phyloP scores from a whole-genome alignment of 2,329 filamentous ascomycete species.

The Fusarium concolor region DNA sequence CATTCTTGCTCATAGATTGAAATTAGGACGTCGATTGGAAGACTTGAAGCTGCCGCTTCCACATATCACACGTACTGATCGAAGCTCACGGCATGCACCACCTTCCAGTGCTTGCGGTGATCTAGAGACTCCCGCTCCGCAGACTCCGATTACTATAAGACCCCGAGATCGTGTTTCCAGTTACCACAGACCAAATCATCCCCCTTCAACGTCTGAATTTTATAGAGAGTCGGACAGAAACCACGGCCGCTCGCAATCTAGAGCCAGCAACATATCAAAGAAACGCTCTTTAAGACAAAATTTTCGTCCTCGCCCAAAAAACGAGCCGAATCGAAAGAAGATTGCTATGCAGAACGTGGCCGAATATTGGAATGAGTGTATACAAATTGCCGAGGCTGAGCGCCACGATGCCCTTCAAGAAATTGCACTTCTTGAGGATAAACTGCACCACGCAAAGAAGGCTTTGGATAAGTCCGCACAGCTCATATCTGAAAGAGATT shows the following conservation, averaged over 20 bases:
- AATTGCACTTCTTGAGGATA: constrained; percentile 44
- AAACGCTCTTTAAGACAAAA: constrained; percentile 43
- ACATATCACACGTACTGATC: constrained; percentile 2
- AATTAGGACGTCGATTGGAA: constrained; percentile 5
- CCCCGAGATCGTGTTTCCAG: background rate
- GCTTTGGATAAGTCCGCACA: constrained; percentile 33
- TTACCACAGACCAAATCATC: constrained; percentile 12
- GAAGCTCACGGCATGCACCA: constrained; percentile 11
- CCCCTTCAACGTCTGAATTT: background rate
- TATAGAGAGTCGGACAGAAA: constrained; percentile 1
- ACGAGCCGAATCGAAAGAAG: constrained; percentile 44
- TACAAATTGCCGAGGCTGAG: constrained; percentile 49
- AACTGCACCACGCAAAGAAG: constrained; percentile 35
- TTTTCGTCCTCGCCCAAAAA: background rate
- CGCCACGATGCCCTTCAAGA: constrained; percentile 42
- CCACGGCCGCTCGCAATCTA: constrained; percentile 43
- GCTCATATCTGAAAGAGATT: constrained; percentile 38
- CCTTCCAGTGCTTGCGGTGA: constrained; percentile 49
- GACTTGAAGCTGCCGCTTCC: constrained; percentile 24
- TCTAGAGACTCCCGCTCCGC: constrained; percentile 46
- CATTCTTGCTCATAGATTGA: background rate
- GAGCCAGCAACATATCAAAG: constrained; percentile 51
- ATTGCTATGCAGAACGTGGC: constrained; percentile 50
- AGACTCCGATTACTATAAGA: constrained; percentile 29
- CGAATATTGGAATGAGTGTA: constrained; percentile 51